Conservation (phyloP, 2,329 filamentous ascomycete species). For the Fusarium heterosporum region DNA sequence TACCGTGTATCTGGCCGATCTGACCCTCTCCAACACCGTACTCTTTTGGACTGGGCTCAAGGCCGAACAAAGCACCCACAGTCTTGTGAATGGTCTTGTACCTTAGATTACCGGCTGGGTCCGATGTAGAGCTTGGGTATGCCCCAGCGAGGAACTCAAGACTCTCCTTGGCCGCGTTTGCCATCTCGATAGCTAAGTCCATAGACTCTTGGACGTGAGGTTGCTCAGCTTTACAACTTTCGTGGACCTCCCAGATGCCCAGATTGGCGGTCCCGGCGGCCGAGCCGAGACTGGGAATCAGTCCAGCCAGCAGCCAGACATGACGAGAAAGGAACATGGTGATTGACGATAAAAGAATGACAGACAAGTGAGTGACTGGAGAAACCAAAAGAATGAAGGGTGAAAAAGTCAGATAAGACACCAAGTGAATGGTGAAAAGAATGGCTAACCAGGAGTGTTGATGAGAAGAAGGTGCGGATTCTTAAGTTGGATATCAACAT, state of each 20-base stretch:
- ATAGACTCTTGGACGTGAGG: background rate
- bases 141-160: background rate
- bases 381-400: background rate
- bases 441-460: background rate
- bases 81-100: background rate
- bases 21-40: background rate
- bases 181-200: background rate
- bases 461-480: background rate
- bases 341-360: background rate
- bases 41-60: background rate
- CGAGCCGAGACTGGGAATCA: background rate
- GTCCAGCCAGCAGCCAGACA: background rate
- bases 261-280: background rate
- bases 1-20: background rate
- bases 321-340: background rate
- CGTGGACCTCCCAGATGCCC: background rate
- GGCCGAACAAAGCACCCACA: background rate
- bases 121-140: background rate
- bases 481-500: background rate
- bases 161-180: background rate
- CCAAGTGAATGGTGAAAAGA: background rate
- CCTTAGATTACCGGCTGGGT: background rate
- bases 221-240: background rate
- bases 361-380: background rate
- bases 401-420: background rate